phyloP scores from a whole-genome alignment of 768 basidiomycete species.

The Macrolepiota albuminosa region DNA sequence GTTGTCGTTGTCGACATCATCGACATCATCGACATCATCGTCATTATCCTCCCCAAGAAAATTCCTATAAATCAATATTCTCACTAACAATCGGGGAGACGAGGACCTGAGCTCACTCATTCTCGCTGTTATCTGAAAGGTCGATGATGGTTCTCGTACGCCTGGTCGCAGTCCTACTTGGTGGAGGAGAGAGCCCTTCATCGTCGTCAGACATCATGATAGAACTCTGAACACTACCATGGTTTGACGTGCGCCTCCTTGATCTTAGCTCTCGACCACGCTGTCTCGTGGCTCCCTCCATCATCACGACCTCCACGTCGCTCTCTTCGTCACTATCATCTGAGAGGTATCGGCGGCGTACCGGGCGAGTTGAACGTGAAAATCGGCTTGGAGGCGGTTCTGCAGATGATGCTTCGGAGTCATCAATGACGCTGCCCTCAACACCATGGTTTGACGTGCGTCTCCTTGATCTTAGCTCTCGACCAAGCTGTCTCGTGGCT shows the following conservation, averaged over 20 bases:
- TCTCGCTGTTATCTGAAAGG: constrained; percentile 4
- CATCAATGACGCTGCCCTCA: constrained; percentile 56
- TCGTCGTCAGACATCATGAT: constrained; percentile 6
- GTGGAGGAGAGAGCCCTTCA: background rate
- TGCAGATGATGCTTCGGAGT: constrained; percentile 24
- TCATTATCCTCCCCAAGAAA: background rate
- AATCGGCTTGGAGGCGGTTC: background rate
- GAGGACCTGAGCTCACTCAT: constrained; percentile 1
- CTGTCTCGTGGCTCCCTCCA: constrained; percentile 1
- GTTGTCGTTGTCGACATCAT: background rate
- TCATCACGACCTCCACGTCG: constrained; percentile 5
- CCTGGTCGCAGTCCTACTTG: background rate
- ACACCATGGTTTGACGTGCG: constrained; percentile 10
- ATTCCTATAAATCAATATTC: background rate
- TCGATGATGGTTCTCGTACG: background rate
- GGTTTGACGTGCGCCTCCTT: background rate
- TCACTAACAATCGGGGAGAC: background rate
- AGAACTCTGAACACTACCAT: background rate
- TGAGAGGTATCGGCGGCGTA: background rate
- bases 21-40: background rate
- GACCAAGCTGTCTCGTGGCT: background rate
- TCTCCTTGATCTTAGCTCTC: background rate
- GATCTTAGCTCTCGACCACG: background rate
- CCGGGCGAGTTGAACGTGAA: background rate
- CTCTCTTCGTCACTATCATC: background rate